Evolutionary conservation across 164 flowering plant species (phyloP).

Genomic region (Magnolia kwangsiensis): DNA sequence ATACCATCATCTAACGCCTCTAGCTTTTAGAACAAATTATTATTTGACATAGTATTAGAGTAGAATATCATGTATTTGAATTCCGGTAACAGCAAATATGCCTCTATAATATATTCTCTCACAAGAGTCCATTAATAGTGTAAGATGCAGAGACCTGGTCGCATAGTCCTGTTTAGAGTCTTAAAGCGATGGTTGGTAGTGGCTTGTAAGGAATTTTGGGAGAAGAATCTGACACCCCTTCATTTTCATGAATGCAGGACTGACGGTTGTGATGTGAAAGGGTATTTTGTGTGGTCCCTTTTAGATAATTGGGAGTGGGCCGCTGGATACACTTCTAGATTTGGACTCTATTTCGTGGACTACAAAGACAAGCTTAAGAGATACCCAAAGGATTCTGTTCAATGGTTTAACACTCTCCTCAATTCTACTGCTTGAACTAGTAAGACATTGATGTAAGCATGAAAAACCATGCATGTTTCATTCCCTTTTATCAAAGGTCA

Average conservation of each 20-base stretch:
- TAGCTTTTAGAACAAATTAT: too few species aligned
- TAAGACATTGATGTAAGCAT: not conserved
- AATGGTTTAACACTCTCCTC: slow-evolving; percentile 81
- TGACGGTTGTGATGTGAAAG: slow-evolving; percentile 88
- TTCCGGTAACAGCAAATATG: too few species aligned
- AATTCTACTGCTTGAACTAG: slow-evolving; percentile 5
- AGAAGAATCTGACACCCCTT: not conserved
- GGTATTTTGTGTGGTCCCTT: slow-evolving; percentile 91
- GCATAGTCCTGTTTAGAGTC: too few species aligned
- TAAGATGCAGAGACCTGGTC: too few species aligned
- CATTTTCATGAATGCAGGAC: slow-evolving; percentile 46
- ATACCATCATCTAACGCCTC: too few species aligned
- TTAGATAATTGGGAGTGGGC: slow-evolving; percentile 95
- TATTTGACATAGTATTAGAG: too few species aligned
- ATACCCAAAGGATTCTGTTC: slow-evolving; percentile 78
- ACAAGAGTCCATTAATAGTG: too few species aligned
- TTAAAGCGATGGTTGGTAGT: not conserved
- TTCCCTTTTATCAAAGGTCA: not conserved
- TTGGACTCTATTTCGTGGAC: slow-evolving; percentile 83
- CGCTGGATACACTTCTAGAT: slow-evolving; percentile 78
- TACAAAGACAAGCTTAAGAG: slow-evolving; percentile 70
- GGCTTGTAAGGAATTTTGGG: not conserved
- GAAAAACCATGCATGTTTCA: not conserved
- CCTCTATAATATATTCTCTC: too few species aligned
- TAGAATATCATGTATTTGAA: too few species aligned